Conservation (phyloP, 192 early-diverging fungal species). For the Coemansia reversa region DNA sequence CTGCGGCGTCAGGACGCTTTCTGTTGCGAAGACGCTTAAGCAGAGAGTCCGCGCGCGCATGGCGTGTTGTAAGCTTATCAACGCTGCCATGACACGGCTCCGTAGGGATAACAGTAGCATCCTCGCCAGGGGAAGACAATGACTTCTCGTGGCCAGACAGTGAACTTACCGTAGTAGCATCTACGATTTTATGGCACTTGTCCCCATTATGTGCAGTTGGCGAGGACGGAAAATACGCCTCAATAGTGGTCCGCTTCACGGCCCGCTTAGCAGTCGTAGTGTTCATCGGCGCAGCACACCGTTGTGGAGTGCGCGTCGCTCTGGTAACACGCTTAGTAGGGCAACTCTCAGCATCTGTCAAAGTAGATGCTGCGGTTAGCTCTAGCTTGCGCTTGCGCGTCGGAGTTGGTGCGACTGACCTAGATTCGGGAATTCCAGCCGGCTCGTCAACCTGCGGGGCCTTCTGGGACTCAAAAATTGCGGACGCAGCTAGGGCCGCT, state of each 20-base stretch:
- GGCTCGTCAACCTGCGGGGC: neutral
- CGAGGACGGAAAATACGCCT: constrained; percentile 24
- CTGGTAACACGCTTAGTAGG: constrained; percentile 8
- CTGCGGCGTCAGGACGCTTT: constrained; percentile 8
- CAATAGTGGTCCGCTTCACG: constrained; percentile 22
- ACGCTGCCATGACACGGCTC: neutral
- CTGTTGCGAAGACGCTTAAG: constrained; percentile 34
- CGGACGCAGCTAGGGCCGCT: constrained; percentile 7
- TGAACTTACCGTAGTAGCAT: constrained; percentile 1
- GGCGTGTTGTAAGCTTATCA: neutral
- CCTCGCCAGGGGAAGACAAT: neutral
- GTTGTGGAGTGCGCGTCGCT: neutral
- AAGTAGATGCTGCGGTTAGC: neutral
- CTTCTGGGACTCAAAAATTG: neutral
- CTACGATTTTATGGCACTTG: neutral
- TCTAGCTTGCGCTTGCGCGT: constrained; percentile 41
- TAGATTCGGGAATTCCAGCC: neutral
- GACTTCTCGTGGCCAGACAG: neutral
- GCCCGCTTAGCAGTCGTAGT: constrained; percentile 5
- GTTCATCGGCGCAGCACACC: neutral
- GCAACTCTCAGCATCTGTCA: neutral
- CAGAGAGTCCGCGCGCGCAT: constrained; percentile 16
- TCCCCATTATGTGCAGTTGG: neutral
- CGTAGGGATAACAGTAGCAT: neutral
- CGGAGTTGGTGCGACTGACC: neutral